Evolutionary conservation across 495 filamentous ascomycete genomes (phyloP), one percentile per base, ranked within the genome.

Genomic region (Aspergillus bridgeri): DNA sequence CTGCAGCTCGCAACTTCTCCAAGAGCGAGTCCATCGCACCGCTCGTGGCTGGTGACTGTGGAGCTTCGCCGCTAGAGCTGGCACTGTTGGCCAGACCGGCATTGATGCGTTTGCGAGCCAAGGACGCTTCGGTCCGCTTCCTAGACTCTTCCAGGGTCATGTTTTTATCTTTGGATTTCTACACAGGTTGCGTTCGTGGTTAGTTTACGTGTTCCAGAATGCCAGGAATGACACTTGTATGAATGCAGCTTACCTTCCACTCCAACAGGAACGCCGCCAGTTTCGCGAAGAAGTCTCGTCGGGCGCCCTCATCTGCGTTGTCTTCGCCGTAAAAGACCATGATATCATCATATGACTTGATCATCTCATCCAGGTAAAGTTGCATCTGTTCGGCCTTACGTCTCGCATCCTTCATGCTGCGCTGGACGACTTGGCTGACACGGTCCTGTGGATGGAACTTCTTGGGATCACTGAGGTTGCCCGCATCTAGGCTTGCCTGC

Each of bases 361-460:
- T 75, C 92, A 96, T 96, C 65, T 96, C 91, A 59, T 96, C 92
- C 18, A 98, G 75, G 69, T 96, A 96, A 23, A 98, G 78, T 65
- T 91, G 81, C 85, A 98, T 86, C 77, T 97, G 95, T 71, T 96
- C 94, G 13, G 94, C 91, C 80, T 98, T 98, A 64, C 92, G 81
- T 59, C 94, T 77, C 42, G 94, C 95, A 62, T 98, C 95, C 72
- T 96, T 97, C 91, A 98, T 96, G 57, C 83, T 89, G 33, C 93
- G 82, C 70, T 95, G 90, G 47, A 96, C 91, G 19, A 98, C 82
- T 70, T 96, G 89, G 63, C 88, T 87, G 50, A 97, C 92, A 43
- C 95, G 89, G 70, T 98, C 94, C 70, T 97, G 90, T 5, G 94
- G 94, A 65, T 98, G 94, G 78, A 98, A 98, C 65, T 94, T 96